phyloP scores from a whole-genome alignment of 2,329 filamentous ascomycete species.

The Cryphonectria radicalis region DNA sequence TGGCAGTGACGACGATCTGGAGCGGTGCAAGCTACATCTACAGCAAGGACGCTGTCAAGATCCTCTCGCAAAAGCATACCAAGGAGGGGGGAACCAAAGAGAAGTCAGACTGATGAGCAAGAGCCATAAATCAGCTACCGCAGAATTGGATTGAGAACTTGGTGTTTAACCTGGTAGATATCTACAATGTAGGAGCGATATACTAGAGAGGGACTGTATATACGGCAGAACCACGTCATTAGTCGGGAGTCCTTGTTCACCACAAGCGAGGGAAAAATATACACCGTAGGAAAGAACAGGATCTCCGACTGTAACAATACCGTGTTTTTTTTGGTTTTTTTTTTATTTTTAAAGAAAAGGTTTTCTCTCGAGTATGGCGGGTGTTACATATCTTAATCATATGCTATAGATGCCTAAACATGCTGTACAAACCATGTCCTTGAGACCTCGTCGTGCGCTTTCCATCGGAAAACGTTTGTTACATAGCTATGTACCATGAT shows the following conservation, averaged over 20 bases:
- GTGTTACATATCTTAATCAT: neutral
- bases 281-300: neutral
- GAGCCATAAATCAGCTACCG: no score
- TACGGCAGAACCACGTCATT: neutral
- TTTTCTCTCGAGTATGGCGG: no score
- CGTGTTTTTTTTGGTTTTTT: no score
- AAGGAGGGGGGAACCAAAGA: slow-evolving; percentile 33
- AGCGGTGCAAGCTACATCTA: slow-evolving; percentile 92
- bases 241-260: neutral
- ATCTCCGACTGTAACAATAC: no score
- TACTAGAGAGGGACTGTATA: neutral
- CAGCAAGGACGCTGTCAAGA: slow-evolving; percentile 89
- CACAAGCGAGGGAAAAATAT: neutral
- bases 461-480: neutral
- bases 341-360: no score
- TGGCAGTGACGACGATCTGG: slow-evolving; percentile 89
- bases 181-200: slow-evolving; percentile 1
- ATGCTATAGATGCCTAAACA: neutral
- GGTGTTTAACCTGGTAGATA: neutral
- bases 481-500: neutral
- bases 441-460: neutral
- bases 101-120: neutral
- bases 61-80: slow-evolving; percentile 54
- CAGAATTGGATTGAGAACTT: neutral
- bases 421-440: neutral